Evolutionary conservation across 139 green algal genomes (phyloP).

Genomic region (Haematococcus sp.): DNA sequence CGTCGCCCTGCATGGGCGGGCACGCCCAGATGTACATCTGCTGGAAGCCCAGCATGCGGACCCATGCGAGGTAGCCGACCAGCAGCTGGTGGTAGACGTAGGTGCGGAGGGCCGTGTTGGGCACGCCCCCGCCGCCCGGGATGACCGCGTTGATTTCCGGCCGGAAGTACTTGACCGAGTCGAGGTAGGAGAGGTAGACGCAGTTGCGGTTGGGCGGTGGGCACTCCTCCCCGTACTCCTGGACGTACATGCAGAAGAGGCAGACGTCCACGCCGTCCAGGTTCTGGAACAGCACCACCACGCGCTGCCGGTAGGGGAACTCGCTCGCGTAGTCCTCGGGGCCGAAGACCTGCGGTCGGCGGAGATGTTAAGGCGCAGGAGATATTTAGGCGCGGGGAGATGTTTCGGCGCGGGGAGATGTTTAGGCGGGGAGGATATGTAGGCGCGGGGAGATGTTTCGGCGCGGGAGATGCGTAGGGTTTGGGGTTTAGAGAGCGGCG

Average conservation of each 20-base stretch:
- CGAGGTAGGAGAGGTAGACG: conserved; percentile 97
- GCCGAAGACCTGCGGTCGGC: no score
- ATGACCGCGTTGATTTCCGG: conserved; percentile 38
- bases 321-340: conserved; percentile 56
- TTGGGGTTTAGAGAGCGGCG: no score
- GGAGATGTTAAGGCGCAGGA: no score
- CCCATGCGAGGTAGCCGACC: conserved; percentile 84
- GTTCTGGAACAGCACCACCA: conserved; percentile 95
- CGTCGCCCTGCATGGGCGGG: conserved; percentile 93
- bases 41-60: conserved; percentile 82
- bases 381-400: no score
- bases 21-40: conserved; percentile 99
- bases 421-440: no score
- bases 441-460: no score
- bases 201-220: conserved; percentile 81
- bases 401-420: no score
- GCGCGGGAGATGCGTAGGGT: no score
- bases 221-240: conserved; percentile 93
- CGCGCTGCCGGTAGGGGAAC: conserved; percentile 91
- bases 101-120: conserved; percentile 80
- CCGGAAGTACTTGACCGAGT: conserved; percentile 97
- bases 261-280: conserved; percentile 91
- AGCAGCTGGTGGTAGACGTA: conserved; percentile 97
- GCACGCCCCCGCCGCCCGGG: not conserved
- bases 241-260: conserved; percentile 79